Evolutionary conservation across 2,329 filamentous ascomycete genomes (phyloP).

Genomic region (Venturiaceae sp.): DNA sequence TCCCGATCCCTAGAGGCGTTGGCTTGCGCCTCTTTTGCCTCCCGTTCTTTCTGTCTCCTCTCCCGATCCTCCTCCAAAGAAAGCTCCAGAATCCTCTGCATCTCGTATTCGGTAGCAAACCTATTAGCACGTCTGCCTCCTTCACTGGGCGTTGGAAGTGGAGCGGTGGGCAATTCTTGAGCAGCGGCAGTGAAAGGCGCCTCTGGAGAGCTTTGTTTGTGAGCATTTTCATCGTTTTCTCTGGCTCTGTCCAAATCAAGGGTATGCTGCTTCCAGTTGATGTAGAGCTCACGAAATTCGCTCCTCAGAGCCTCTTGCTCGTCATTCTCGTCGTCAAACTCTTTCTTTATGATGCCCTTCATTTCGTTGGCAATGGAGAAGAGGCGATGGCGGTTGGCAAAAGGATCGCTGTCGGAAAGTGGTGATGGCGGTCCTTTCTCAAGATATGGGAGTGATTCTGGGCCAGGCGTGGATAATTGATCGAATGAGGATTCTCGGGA

Average conservation of each 20-base stretch:
- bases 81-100: constrained; percentile 62
- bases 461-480: constrained; percentile 28
- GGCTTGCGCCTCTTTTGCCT: constrained; percentile 40
- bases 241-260: constrained; percentile 5
- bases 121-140: constrained; percentile 34
- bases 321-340: constrained; percentile 22
- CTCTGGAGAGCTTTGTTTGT: constrained; percentile 9
- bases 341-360: constrained; percentile 21
- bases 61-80: constrained; percentile 64
- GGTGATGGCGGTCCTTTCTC: constrained; percentile 32
- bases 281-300: constrained; percentile 25
- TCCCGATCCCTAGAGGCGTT: constrained; percentile 64
- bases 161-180: neutral
- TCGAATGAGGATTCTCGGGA: constrained; percentile 16
- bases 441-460: constrained; percentile 34
- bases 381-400: constrained; percentile 22
- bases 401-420: constrained; percentile 28
- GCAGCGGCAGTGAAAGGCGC: neutral
- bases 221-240: constrained; percentile 1
- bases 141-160: constrained; percentile 4
- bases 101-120: constrained; percentile 63
- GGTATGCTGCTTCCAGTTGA: constrained; percentile 23
- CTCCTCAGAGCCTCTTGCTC: constrained; percentile 3
- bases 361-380: constrained; percentile 26
- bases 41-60: constrained; percentile 52